These are phyloP conservation scores for Sporothrix curviconia DNA, from an alignment of 2,329 filamentous ascomycete genomes.

Conservation along the genomic window DNA sequence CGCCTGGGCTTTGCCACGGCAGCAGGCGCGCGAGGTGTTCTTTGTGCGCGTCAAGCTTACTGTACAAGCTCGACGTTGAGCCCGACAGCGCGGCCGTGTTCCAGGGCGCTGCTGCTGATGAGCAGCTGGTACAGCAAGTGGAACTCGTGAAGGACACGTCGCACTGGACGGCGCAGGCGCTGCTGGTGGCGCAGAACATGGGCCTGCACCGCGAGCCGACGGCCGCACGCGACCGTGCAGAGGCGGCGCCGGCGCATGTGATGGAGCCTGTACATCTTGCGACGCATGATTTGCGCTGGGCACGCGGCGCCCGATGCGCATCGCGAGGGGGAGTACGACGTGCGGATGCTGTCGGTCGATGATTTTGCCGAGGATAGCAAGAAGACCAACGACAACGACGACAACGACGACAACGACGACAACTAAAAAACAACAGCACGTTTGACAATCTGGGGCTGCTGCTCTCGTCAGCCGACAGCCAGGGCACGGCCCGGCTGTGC, in stretches of 20 bases:
- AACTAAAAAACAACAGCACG: neutral
- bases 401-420: neutral
- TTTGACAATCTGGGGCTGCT: slow-evolving; percentile 21
- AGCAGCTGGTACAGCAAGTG: slow-evolving; percentile 66
- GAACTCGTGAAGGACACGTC: slow-evolving; percentile 66
- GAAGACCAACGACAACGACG: no score
- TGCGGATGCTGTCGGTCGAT: slow-evolving; percentile 57
- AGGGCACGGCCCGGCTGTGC: slow-evolving; percentile 41
- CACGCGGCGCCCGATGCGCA: slow-evolving; percentile 60
- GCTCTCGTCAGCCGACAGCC: slow-evolving; percentile 29
- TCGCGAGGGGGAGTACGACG: slow-evolving; percentile 61
- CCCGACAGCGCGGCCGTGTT: slow-evolving; percentile 60
- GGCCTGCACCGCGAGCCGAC: slow-evolving; percentile 61
- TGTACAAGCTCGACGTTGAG: slow-evolving; percentile 67
- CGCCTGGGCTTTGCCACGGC: slow-evolving; percentile 53
- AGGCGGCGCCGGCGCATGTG: slow-evolving; percentile 60
- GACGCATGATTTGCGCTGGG: slow-evolving; percentile 60
- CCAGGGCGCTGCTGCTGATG: slow-evolving; percentile 58
- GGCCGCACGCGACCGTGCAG: slow-evolving; percentile 48
- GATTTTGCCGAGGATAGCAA: slow-evolving; percentile 40
- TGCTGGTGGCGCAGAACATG: slow-evolving; percentile 62
- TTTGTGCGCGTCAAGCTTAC: slow-evolving; percentile 40
- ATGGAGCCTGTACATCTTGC: slow-evolving; percentile 65
- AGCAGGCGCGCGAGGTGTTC: slow-evolving; percentile 56
- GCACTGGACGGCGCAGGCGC: slow-evolving; percentile 65